phyloP scores from a whole-genome alignment of 352 stramenopile species.

The Globisporangium cylindrosporum region DNA sequence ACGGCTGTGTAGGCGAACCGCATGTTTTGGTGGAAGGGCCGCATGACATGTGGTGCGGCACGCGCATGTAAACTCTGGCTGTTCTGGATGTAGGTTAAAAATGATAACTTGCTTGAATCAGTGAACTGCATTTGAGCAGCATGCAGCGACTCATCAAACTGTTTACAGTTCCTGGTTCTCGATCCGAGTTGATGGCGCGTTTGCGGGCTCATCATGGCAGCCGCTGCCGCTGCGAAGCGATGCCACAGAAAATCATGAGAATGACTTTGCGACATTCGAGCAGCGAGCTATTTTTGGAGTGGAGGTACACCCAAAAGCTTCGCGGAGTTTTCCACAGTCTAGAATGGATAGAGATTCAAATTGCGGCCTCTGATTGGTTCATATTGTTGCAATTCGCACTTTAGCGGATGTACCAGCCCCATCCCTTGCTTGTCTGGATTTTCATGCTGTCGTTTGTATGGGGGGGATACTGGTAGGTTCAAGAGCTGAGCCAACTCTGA shows the following conservation, averaged over 20 bases:
- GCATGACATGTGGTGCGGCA: background rate
- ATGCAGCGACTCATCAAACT: background rate
- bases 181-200: background rate
- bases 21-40: background rate
- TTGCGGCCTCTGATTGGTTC: background rate
- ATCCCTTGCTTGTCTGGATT: conserved; percentile 4
- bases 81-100: background rate
- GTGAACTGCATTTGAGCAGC: background rate
- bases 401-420: background rate
- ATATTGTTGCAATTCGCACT: background rate
- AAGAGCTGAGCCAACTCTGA: background rate
- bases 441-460: conserved; percentile 11
- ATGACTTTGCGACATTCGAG: background rate
- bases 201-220: background rate
- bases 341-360: background rate
- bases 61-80: background rate
- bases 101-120: conserved; percentile 3
- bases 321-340: background rate
- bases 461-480: background rate
- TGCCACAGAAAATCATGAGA: background rate
- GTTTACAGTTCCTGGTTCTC: background rate
- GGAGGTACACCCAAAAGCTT: background rate
- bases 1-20: background rate
- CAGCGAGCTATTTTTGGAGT: background rate
- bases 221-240: background rate